Percentiles rank a stretch among this genome's conserved stretches.
Evolutionary conservation across 2,329 filamentous ascomycete species (phyloP).

Genomic region (Calonectria crousiana): DNA sequence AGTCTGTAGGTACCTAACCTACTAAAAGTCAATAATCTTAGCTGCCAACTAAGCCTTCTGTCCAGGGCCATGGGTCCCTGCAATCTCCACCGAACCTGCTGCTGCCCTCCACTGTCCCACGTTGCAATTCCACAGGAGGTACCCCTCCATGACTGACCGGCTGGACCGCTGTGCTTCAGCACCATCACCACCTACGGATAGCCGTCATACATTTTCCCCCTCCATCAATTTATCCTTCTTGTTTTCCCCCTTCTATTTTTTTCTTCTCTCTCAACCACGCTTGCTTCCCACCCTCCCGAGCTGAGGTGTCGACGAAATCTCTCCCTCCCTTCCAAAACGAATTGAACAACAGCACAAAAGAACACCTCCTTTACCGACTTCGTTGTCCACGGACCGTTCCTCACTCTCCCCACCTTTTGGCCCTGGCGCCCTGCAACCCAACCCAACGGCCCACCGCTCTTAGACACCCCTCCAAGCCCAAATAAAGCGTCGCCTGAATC

Average conservation of each 20-base stretch:
- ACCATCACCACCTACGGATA: neutral
- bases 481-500: conserved; percentile 38
- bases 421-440: conserved; percentile 44
- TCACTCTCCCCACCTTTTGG: conserved; percentile 39
- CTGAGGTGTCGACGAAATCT: no score
- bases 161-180: neutral
- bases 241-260: neutral
- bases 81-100: conserved; percentile 23
- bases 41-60: neutral
- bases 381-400: conserved; percentile 22
- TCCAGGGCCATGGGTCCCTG: conserved; percentile 9
- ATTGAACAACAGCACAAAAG: neutral
- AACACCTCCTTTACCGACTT: conserved; percentile 1
- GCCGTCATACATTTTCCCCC: conserved; percentile 8
- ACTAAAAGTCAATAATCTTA: neutral
- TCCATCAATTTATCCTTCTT: neutral
- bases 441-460: conserved; percentile 47
- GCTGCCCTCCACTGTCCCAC: conserved; percentile 15
- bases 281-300: neutral
- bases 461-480: conserved; percentile 44
- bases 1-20: conserved; percentile 8
- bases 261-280: neutral
- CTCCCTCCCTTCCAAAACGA: neutral
- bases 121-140: conserved; percentile 8
- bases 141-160: conserved; percentile 18